Evolutionary conservation across 2,329 filamentous ascomycete genomes (phyloP).

Genomic region (Penicillium sp.): DNA sequence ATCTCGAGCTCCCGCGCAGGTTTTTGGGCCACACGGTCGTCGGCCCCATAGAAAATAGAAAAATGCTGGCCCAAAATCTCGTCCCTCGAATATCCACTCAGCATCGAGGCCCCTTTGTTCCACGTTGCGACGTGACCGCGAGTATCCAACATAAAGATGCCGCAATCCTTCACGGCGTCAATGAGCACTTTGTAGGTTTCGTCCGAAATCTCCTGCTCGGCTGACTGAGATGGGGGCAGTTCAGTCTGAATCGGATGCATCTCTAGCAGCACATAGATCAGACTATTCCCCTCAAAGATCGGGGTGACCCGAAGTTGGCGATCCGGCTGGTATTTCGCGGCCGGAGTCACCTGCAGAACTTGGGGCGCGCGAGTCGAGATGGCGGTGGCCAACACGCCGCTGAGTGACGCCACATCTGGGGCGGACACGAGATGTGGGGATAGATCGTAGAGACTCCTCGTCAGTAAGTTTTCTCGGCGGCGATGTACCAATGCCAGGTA

Average conservation of each 20-base stretch:
- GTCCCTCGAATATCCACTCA: conserved; percentile 51
- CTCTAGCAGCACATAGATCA: conserved; percentile 42
- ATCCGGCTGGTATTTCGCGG: conserved; percentile 9
- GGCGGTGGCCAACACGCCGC: conserved; percentile 34
- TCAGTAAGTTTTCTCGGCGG: conserved; percentile 31
- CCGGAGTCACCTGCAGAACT: conserved; percentile 27
- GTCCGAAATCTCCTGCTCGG: conserved; percentile 44
- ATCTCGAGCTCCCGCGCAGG: conserved; percentile 48
- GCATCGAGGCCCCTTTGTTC: conserved; percentile 51
- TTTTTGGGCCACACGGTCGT: conserved; percentile 47
- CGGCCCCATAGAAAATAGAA: conserved; percentile 50
- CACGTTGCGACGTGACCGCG: conserved; percentile 52
- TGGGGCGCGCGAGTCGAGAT: conserved; percentile 32
- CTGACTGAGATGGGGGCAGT: conserved; percentile 19
- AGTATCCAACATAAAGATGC: conserved; percentile 57
- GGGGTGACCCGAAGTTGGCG: conserved; percentile 38
- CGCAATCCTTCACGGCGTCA: conserved; percentile 57
- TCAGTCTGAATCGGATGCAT: conserved; percentile 35
- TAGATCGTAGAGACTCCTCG: conserved; percentile 37
- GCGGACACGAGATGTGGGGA: conserved; percentile 29
- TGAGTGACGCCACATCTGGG: conserved; percentile 32
- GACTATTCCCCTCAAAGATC: conserved; percentile 34
- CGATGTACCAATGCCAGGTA: conserved; percentile 33
- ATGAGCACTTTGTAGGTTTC: conserved; percentile 57
- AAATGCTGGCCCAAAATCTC: conserved; percentile 57